These are phyloP conservation scores for Nelumbo lutea DNA, from an alignment of 164 flowering plant species.

Conservation along the genomic window DNA sequence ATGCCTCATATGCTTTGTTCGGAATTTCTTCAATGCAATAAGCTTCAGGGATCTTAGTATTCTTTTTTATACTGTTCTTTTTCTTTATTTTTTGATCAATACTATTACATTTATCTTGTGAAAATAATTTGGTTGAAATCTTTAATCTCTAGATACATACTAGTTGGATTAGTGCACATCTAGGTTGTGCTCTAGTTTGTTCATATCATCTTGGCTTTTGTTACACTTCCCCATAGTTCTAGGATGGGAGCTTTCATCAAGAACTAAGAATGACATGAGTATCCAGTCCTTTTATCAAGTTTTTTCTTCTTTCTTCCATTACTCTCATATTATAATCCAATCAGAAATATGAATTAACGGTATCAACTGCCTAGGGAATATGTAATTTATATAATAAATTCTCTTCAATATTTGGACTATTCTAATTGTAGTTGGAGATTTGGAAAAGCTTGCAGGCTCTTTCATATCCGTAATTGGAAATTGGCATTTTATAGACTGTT, in stretches of 20 bases:
- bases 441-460: not conserved
- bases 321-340: not conserved
- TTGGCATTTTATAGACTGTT: too few species aligned
- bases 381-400: not conserved
- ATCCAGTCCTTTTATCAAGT: not conserved
- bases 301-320: not conserved
- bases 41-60: constrained; percentile 9
- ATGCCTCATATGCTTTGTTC: constrained; percentile 63
- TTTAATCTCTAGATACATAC: not conserved
- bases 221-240: too few species aligned
- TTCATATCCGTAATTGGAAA: not conserved
- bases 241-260: too few species aligned
- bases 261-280: too few species aligned
- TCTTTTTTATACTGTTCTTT: not conserved
- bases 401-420: not conserved
- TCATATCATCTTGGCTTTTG: not conserved
- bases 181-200: not conserved
- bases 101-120: too few species aligned
- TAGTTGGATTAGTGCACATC: not conserved
- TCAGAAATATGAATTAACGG: not conserved
- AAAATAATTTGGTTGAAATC: not conserved
- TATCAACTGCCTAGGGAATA: not conserved
- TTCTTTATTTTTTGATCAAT: not conserved
- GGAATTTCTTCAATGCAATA: constrained; percentile 58
- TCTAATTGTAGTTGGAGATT: not conserved